Percentiles rank a stretch among this genome's conserved stretches.
Conservation (phyloP, 2,329 filamentous ascomycete genomes). For the Alternaria brassicicola region DNA sequence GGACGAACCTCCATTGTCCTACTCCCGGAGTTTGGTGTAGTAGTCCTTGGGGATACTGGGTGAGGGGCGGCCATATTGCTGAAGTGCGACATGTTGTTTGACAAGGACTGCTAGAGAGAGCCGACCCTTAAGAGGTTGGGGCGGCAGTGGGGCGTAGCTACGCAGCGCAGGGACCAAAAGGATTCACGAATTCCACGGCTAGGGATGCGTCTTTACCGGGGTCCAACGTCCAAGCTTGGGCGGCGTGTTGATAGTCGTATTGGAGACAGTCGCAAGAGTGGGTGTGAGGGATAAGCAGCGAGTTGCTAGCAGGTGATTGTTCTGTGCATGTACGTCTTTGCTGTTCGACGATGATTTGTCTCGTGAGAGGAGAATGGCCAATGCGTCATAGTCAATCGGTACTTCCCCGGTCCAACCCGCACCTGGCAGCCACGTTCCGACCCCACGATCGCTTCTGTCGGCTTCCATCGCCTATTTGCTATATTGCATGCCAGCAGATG, state of each 20-base stretch:
- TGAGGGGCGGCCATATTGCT: slow-evolving; percentile 31
- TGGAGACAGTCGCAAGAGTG: slow-evolving; percentile 10
- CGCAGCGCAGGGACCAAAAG: slow-evolving; percentile 23
- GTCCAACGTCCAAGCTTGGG: slow-evolving; percentile 5
- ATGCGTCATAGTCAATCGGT: slow-evolving; percentile 34
- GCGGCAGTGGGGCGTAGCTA: slow-evolving; percentile 17
- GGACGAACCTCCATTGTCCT: slow-evolving; percentile 34
- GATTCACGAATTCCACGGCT: slow-evolving; percentile 15
- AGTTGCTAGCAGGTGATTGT: slow-evolving; percentile 25
- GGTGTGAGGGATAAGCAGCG: slow-evolving; percentile 23
- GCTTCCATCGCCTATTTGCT: slow-evolving; percentile 17
- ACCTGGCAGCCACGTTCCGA: slow-evolving; percentile 14
- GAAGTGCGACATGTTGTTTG: slow-evolving; percentile 64
- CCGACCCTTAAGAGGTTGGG: slow-evolving; percentile 54
- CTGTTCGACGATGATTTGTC: slow-evolving; percentile 44
- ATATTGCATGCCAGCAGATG: slow-evolving; percentile 6
- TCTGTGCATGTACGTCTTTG: slow-evolving; percentile 45
- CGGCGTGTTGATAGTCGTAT: slow-evolving; percentile 10
- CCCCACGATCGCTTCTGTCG: slow-evolving; percentile 21
- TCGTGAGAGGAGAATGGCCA: slow-evolving; percentile 18
- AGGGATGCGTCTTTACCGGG: slow-evolving; percentile 10
- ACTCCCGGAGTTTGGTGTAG: slow-evolving; percentile 29
- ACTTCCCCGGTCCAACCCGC: slow-evolving; percentile 16
- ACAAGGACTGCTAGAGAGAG: slow-evolving; percentile 78
- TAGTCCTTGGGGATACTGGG: slow-evolving; percentile 25